phyloP scores from a whole-genome alignment of 2,329 filamentous ascomycete genomes.

The Aspergillus flavus region DNA sequence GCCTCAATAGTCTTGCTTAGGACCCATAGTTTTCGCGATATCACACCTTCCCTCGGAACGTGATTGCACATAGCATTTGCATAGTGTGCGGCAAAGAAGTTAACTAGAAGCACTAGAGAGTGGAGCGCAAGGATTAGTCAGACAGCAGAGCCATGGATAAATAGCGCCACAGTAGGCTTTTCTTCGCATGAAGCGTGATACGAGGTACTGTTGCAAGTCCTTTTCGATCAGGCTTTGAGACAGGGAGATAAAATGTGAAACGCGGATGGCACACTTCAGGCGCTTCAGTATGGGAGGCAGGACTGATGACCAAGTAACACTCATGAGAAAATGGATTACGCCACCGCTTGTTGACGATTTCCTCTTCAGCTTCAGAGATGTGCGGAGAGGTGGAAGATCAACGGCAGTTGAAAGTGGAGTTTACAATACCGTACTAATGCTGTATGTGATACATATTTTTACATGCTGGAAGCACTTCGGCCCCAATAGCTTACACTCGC shows the following conservation, averaged over 20 bases:
- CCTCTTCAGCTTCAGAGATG: neutral
- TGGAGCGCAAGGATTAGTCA: constrained; percentile 20
- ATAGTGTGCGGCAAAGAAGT: constrained; percentile 24
- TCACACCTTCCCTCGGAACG: neutral
- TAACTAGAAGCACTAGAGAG: constrained; percentile 32
- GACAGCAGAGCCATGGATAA: constrained; percentile 21
- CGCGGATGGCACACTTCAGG: neutral
- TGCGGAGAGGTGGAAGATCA: constrained; percentile 9
- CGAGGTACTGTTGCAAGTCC: neutral
- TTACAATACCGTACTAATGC: constrained; percentile 3
- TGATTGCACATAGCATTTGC: neutral
- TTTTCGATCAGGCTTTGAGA: neutral
- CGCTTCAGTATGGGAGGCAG: neutral
- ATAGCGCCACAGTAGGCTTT: neutral
- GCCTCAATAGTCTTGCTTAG: neutral
- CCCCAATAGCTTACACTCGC: neutral
- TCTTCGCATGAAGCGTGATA: neutral
- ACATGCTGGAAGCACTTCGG: neutral
- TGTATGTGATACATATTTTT: constrained; percentile 2
- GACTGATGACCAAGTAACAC: neutral
- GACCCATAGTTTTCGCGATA: constrained; percentile 4
- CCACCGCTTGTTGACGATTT: neutral
- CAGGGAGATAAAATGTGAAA: neutral
- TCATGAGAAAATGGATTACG: neutral
- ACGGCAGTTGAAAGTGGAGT: constrained; percentile 9